Evolutionary conservation across 768 basidiomycete species (phyloP).

Genomic region (Sutorius australiensis): DNA sequence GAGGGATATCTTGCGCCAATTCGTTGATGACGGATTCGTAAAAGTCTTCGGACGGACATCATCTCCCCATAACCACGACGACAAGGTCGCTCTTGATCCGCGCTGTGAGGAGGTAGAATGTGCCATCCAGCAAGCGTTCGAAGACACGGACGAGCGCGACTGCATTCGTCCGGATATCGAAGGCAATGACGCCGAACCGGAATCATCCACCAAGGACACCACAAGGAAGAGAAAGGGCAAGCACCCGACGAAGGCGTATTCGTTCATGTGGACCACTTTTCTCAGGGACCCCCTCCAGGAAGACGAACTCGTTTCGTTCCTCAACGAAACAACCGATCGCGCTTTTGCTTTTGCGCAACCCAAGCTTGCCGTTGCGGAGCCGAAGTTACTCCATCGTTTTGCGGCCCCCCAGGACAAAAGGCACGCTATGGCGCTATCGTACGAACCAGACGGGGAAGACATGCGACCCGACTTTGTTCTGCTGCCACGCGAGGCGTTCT

Average conservation of each 20-base stretch:
- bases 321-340: slow-evolving; percentile 1
- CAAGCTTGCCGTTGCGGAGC: not conserved
- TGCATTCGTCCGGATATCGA: not conserved
- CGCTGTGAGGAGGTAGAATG: too few relatives aligned
- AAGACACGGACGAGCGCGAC: not conserved
- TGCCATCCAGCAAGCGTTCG: not conserved
- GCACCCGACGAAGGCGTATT: too few relatives aligned
- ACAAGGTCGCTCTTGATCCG: not conserved
- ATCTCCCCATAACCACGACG: not conserved
- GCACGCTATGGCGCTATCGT: slow-evolving; percentile 5
- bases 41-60: not conserved
- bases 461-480: slow-evolving; percentile 12
- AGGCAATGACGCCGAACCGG: not conserved
- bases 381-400: slow-evolving; percentile 9
- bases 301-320: not conserved
- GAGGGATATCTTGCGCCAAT: not conserved
- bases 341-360: slow-evolving; percentile 2
- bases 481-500: not conserved
- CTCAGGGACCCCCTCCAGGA: too few relatives aligned
- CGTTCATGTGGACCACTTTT: too few relatives aligned
- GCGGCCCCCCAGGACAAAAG: not conserved
- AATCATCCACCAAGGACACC: too few relatives aligned
- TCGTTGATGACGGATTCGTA: not conserved
- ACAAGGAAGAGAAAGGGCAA: too few relatives aligned
- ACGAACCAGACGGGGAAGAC: slow-evolving; percentile 3